Base-by-base conservation (phyloP, 768 basidiomycete genomes). In the Boletus vermiculosoides region DNA sequence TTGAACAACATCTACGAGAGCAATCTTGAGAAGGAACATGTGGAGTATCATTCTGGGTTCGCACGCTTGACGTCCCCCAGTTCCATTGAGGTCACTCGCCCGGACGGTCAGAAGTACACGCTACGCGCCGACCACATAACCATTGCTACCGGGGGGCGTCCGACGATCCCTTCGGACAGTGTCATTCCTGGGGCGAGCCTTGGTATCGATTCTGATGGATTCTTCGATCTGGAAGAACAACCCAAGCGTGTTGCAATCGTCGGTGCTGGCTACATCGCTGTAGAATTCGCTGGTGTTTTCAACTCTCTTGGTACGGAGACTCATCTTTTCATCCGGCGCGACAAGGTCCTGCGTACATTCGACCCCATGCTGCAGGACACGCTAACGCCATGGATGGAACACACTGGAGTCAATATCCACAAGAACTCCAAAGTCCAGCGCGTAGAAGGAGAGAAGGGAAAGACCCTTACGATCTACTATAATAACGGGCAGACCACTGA, bases 201-300 rank as follows among this genome's bases (percentile, higher is more conserved):
- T 44, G 97, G 95, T 28, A 96, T 93, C 62, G 79, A 87, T 74
- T 96, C 93, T 10, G 97, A 99, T 71, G 95, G 94, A 3, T 99
- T 99, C 80, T 99, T 99, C 66, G 92, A 85, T 45, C 83, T 99
- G 45, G 84, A 85, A 62, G 82, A 88, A 50, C 94, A 96, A 71
- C 97, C 97, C 10, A 92, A 88, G 74, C 84, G 94, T 56, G 94
- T 97, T 31, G 95, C 88, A 4, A 88, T 98, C 53, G 87, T 98
- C 42, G 97, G 97, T 45, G 97, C 97, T 15, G 97, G 97, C 1
- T 99, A 99, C 72, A 98, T 99, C 63, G 94, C 94, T 18, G 92
- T 98, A 59, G 97, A 99, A 74, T 85, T 99, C 45, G 93, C 96
- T 5, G 97, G 97, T 20, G 84, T 99, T 53, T 84, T 99, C 75